A percentile compares a stretch with the other conserved stretches of the same genome.
These are phyloP conservation scores for Tephrocybe sp. DNA, from an alignment of 768 basidiomycete genomes.

Conservation along the genomic window DNA sequence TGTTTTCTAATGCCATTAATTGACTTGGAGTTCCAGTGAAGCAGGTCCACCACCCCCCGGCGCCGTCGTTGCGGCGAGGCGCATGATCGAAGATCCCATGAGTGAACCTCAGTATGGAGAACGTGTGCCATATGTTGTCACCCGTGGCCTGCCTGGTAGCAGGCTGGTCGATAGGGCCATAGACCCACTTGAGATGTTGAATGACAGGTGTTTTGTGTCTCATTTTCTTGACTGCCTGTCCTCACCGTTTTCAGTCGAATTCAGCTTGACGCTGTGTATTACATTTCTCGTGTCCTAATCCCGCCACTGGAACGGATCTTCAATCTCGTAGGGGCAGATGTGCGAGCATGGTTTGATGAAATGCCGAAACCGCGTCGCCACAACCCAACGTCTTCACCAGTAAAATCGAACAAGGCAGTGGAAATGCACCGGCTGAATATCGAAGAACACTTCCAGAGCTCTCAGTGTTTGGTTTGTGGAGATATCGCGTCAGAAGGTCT, in stretches of 20 bases:
- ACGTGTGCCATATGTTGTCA: slow-evolving; percentile 88
- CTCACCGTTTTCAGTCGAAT: slow-evolving; percentile 42
- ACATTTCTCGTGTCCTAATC: slow-evolving; percentile 83
- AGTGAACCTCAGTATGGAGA: slow-evolving; percentile 92
- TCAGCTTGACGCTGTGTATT: slow-evolving; percentile 84
- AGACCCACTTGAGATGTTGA: slow-evolving; percentile 67
- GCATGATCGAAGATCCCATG: slow-evolving; percentile 69
- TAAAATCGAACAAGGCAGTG: slow-evolving; percentile 18
- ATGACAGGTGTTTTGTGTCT: slow-evolving; percentile 47
- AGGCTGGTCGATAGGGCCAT: slow-evolving; percentile 75
- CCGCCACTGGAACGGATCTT: slow-evolving; percentile 90
- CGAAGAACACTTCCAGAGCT: slow-evolving; percentile 71
- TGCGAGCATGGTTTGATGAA: slow-evolving; percentile 80
- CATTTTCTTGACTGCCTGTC: not conserved
- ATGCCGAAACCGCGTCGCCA: slow-evolving; percentile 61
- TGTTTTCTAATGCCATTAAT: not conserved
- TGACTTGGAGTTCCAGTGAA: slow-evolving; percentile 48
- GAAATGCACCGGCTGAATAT: slow-evolving; percentile 48
- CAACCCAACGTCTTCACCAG: slow-evolving; percentile 32
- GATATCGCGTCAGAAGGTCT: slow-evolving; percentile 51
- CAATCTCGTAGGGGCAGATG: slow-evolving; percentile 86
- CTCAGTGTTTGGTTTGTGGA: slow-evolving; percentile 70
- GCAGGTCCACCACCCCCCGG: slow-evolving; percentile 89
- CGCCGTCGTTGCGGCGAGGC: slow-evolving; percentile 77
- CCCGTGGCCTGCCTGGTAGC: slow-evolving; percentile 55